Evolutionary conservation across 257 asterid genomes (phyloP).

Genomic region (Marsdenia floribunda): DNA sequence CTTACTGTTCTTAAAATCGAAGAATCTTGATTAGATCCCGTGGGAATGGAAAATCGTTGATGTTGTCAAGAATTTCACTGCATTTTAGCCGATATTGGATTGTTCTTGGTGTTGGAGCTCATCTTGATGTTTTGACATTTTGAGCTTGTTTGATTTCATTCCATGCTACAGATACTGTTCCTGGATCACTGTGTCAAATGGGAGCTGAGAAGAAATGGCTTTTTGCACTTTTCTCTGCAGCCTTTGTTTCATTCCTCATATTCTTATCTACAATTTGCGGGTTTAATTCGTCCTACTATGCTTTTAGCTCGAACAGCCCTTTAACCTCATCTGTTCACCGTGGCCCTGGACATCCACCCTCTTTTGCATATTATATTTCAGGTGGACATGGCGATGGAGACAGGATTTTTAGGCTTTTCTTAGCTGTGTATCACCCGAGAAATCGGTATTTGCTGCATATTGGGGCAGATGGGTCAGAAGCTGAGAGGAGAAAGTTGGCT

Average conservation of each 20-base stretch:
- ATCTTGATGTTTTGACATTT: not conserved
- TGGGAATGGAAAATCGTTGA: not conserved
- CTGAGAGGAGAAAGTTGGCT: slow-evolving; percentile 67
- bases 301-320: slow-evolving; percentile 52
- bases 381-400: slow-evolving; percentile 77
- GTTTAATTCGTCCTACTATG: slow-evolving; percentile 68
- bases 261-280: slow-evolving; percentile 72
- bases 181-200: slow-evolving; percentile 15
- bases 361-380: slow-evolving; percentile 82
- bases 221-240: slow-evolving; percentile 80
- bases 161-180: slow-evolving; percentile 19
- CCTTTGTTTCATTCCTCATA: slow-evolving; percentile 68
- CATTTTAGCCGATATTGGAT: not conserved
- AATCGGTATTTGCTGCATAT: slow-evolving; percentile 89
- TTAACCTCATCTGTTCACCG: slow-evolving; percentile 52
- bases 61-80: not conserved
- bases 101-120: not conserved
- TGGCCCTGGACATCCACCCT: slow-evolving; percentile 77
- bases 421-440: slow-evolving; percentile 95
- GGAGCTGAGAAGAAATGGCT: slow-evolving; percentile 97
- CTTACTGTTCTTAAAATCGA: not conserved
- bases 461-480: slow-evolving; percentile 62
- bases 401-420: slow-evolving; percentile 68
- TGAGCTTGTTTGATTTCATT: slow-evolving; percentile 8
- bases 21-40: not conserved